A percentile compares a stretch with the other conserved stretches of the same genome.
Conservation (phyloP, 2,329 filamentous ascomycete genomes). For the Nothophoma quercina region DNA sequence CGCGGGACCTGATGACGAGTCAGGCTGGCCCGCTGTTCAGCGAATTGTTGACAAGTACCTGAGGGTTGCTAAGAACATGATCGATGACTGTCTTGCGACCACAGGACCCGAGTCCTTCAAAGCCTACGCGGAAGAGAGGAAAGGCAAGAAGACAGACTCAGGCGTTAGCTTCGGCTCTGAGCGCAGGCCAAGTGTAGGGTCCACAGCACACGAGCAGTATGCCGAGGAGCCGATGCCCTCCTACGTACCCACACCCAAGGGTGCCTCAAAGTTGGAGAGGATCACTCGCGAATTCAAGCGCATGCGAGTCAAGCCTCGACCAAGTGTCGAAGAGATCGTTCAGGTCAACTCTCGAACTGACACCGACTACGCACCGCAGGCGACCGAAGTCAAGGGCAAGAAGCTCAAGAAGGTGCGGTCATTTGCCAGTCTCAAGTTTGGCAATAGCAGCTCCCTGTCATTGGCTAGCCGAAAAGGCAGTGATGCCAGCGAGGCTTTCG, state of each 20-base stretch:
- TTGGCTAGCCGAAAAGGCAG: constrained; percentile 44
- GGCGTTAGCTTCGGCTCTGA: constrained; percentile 65
- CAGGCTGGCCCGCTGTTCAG: constrained; percentile 62
- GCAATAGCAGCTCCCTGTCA: constrained; percentile 42
- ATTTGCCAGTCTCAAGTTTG: constrained; percentile 40
- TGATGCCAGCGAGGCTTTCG: constrained; percentile 41
- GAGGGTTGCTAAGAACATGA: constrained; percentile 65
- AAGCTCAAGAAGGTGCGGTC: constrained; percentile 50
- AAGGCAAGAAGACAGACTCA: constrained; percentile 67
- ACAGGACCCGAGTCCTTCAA: constrained; percentile 46
- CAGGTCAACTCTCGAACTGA: constrained; percentile 36
- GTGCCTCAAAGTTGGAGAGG: constrained; percentile 64
- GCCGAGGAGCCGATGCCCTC: constrained; percentile 28
- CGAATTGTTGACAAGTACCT: constrained; percentile 66
- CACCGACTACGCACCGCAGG: constrained; percentile 24
- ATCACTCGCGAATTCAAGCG: constrained; percentile 66
- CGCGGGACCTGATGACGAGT: constrained; percentile 59
- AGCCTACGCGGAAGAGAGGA: constrained; percentile 46
- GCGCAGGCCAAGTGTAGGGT: constrained; percentile 40
- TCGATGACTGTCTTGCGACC: constrained; percentile 65
- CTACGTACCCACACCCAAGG: constrained; percentile 34
- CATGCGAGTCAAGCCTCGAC: constrained; percentile 62
- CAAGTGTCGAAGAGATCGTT: constrained; percentile 59
- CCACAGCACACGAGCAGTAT: constrained; percentile 36
- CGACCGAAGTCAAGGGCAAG: constrained; percentile 37